Evolutionary conservation across 1,139 yeast species (phyloP), one percentile per base, ranked within the genome.

Genomic region (Arxiozyma slooffiae): DNA sequence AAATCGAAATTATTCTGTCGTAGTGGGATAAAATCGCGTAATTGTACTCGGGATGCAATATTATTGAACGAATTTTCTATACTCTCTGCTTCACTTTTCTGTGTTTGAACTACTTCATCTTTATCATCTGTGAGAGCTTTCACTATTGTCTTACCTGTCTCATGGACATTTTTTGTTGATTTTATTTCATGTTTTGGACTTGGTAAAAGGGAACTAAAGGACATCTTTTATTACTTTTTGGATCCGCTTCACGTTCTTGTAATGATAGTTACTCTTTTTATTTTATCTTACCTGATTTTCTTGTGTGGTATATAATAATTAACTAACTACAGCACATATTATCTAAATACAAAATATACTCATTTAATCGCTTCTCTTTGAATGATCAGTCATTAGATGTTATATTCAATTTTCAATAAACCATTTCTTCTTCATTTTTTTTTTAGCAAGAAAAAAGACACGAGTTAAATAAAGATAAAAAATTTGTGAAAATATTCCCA

Each of bases 11-110:
- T 69, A 20, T 73, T 66, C 45, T 73, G 76, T 47, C 81, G 64
- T 36, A 77, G 60, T 0, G 82, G 82, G 38, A 77, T 68, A 49
- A 77, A 66, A 46, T 75, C 80, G 18, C 68, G 62, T 48, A 73
- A 60, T 2, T 48, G 52, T 1, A 59, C 53, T 24, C 45, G 47
- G 2, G 51, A 45, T 5, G 51, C 53, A 17, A 49, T 20, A 21
- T 30, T 24, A 7, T 23, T 16, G 39, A 38, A 41, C 40, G 44
- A n/a, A 7, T 34, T 30, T 11, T 30, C 36, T 17, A 42, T 18
- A 1, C 16, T 34, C 24, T 39, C 38, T 11, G 16, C 22, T 9
- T 23, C 39, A 18, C 21, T 36, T 14, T 26, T 41, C 3, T 17
- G 21, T 1, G 34, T 14, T 23, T 20, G 14, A 23, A 47, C 30